Conservation (phyloP, 768 basidiomycete species). For the Phylloporus sp. region DNA sequence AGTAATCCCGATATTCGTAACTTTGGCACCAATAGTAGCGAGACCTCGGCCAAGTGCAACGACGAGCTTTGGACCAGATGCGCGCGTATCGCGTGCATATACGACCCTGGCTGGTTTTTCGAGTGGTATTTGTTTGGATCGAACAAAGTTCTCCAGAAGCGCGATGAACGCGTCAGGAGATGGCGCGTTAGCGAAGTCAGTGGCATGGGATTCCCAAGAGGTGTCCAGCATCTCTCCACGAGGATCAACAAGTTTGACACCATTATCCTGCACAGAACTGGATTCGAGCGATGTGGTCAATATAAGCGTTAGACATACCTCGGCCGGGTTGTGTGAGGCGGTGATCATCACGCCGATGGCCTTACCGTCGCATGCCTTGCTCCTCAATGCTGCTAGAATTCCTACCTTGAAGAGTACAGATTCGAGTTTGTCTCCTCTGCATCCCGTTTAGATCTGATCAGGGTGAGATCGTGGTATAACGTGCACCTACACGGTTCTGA, state of each 20-base stretch:
- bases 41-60: conserved; percentile 81
- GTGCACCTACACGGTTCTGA: conserved; percentile 76
- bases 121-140: conserved; percentile 68
- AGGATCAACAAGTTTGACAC: conserved; percentile 97
- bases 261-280: conserved; percentile 73
- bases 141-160: conserved; percentile 59
- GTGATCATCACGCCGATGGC: conserved; percentile 98
- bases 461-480: conserved; percentile 2
- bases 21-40: conserved; percentile 62
- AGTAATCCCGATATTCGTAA: conserved; percentile 74
- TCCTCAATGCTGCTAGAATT: conserved; percentile 83
- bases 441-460: conserved; percentile 8
- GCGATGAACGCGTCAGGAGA: conserved; percentile 70
- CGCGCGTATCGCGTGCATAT: conserved; percentile 91
- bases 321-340: conserved; percentile 99
- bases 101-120: conserved; percentile 77
- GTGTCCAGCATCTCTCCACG: conserved; percentile 96
- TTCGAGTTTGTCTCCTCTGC: conserved; percentile 69
- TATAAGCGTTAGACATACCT: conserved; percentile 44
- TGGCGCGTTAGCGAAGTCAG: conserved; percentile 77
- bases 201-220: conserved; percentile 89
- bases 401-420: conserved; percentile 94
- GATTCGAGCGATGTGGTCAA: background rate
- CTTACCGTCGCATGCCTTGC: conserved; percentile 87
- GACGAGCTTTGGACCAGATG: conserved; percentile 75